These are phyloP conservation scores for Fraxinus baroniana DNA, from an alignment of 305 asterid genomes.

Conservation along the genomic window DNA sequence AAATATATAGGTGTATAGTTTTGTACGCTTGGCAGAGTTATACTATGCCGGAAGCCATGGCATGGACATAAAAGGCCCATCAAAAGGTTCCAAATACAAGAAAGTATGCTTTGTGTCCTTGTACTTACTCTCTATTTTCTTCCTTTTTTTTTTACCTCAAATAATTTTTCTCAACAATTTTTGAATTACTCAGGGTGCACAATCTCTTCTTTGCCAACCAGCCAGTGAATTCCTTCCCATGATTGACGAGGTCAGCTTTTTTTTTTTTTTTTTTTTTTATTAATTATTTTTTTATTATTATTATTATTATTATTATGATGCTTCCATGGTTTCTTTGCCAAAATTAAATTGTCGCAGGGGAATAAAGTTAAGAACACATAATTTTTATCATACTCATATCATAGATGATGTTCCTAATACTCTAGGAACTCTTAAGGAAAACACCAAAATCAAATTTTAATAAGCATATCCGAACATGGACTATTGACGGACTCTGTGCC, in stretches of 20 bases:
- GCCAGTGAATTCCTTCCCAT: constrained; percentile 88
- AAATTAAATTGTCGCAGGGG: not conserved
- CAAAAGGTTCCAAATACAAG: constrained; percentile 64
- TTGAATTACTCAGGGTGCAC: constrained; percentile 44
- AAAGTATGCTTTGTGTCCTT: constrained; percentile 43
- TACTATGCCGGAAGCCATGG: constrained; percentile 99
- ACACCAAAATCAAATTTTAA: no score
- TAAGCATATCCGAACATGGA: no score
- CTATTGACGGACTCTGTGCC: no score
- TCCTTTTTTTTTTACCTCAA: not conserved
- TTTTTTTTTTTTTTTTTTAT: not conserved
- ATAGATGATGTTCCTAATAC: no score
- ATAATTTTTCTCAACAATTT: not conserved
- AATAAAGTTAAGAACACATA: not conserved
- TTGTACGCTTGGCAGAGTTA: constrained; percentile 82
- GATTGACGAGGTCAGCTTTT: constrained; percentile 62
- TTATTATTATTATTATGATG: not conserved
- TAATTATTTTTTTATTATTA: no score
- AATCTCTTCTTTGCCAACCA: constrained; percentile 71
- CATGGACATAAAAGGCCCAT: constrained; percentile 96
- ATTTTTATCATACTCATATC: no score
- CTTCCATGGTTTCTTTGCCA: not conserved
- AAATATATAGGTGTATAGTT: constrained; percentile 57
- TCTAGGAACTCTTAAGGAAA: no score
- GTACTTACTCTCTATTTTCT: not conserved